Evolutionary conservation across 352 stramenopile genomes (phyloP).

Genomic region (Pythium rhizo-oryzae): DNA sequence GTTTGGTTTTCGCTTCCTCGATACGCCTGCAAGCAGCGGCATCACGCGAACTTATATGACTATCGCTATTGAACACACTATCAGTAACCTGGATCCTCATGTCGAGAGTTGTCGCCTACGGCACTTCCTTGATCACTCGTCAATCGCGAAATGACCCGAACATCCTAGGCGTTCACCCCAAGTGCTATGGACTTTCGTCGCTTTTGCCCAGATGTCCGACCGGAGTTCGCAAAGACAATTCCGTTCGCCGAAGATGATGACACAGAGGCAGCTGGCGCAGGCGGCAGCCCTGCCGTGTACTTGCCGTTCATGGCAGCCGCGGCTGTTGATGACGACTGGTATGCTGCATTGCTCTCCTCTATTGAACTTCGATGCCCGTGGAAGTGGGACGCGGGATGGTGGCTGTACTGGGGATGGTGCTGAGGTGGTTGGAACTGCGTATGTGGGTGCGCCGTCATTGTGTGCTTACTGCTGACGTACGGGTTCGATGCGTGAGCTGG

Average conservation of each 20-base stretch:
- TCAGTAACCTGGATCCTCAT: constrained; percentile 20
- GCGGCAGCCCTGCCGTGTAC: not conserved
- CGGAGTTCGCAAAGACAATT: constrained; percentile 54
- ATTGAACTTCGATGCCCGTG: constrained; percentile 17
- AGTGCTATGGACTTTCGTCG: constrained; percentile 76
- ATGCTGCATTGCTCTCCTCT: constrained; percentile 1
- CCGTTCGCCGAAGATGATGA: constrained; percentile 31
- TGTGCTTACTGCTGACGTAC: not conserved
- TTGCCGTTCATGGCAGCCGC: constrained; percentile 5
- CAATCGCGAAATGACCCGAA: too few relatives aligned
- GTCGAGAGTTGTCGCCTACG: not conserved
- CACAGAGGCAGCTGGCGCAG: not conserved
- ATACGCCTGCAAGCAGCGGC: not conserved
- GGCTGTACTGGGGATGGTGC: constrained; percentile 27
- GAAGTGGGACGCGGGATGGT: not conserved
- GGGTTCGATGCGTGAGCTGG: not conserved
- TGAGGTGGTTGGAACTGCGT: constrained; percentile 4
- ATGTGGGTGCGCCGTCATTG: not conserved
- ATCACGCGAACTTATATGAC: constrained; percentile 22
- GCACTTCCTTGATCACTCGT: too few relatives aligned
- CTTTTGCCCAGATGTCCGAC: constrained; percentile 73
- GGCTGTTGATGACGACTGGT: constrained; percentile 11
- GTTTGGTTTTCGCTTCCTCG: constrained; percentile 20
- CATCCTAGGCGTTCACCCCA: constrained; percentile 74
- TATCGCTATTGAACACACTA: constrained; percentile 41